Percentiles rank a stretch among this genome's conserved stretches.
These are phyloP conservation scores for Senna tora DNA, from an alignment of 306 rosid species.

Conservation along the genomic window DNA sequence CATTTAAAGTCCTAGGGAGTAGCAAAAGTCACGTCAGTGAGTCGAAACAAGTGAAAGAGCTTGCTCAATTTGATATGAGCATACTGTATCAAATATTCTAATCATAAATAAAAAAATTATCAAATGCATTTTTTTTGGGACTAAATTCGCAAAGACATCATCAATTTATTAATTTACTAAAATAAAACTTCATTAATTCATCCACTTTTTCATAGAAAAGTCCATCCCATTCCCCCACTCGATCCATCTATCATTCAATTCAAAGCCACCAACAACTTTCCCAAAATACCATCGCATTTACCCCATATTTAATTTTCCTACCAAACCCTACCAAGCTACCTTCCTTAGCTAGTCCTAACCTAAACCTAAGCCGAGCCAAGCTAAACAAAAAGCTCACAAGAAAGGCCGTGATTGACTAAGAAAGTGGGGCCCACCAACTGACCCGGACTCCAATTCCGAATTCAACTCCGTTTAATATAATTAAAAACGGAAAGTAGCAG, in stretches of 20 bases:
- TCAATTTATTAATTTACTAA: too few relatives aligned
- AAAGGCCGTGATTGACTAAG: conserved; percentile 62
- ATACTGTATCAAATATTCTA: too few relatives aligned
- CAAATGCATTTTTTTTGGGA: too few relatives aligned
- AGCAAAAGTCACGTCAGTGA: too few relatives aligned
- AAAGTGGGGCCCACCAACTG: conserved; percentile 52
- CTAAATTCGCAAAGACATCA: too few relatives aligned
- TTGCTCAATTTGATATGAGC: too few relatives aligned
- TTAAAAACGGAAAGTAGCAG: conserved; percentile 40
- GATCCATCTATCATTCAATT: background rate
- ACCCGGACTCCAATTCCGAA: conserved; percentile 66
- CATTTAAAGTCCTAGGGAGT: too few relatives aligned
- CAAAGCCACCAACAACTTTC: background rate
- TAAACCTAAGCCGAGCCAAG: conserved; percentile 40
- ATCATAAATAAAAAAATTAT: too few relatives aligned
- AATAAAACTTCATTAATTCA: background rate
- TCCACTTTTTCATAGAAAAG: background rate
- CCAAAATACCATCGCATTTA: conserved; percentile 40
- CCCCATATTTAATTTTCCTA: conserved; percentile 28
- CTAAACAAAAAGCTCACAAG: conserved; percentile 22
- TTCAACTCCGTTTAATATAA: conserved; percentile 53
- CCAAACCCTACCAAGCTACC: conserved; percentile 7
- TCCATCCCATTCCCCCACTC: background rate
- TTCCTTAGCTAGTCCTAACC: background rate
- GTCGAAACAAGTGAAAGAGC: too few relatives aligned